A percentile compares a stretch with the other conserved stretches of the same genome.
Evolutionary conservation across 495 filamentous ascomycete species (phyloP).

Genomic region (Penicillium chermesinum): DNA sequence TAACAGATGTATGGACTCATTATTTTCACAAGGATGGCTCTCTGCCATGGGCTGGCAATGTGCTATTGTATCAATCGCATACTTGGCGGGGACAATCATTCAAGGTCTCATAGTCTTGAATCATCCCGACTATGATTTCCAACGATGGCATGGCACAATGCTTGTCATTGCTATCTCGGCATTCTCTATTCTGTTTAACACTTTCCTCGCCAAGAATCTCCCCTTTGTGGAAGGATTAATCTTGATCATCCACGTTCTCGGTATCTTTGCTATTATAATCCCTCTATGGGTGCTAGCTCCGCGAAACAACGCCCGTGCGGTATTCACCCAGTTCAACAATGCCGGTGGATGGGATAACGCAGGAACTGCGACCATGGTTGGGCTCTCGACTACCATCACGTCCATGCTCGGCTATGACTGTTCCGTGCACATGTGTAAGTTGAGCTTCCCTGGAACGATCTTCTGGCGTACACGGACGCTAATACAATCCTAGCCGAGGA

Average conservation of each 20-base stretch:
- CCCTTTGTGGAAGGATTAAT: slow-evolving; percentile 55
- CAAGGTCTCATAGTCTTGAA: slow-evolving; percentile 43
- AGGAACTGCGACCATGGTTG: slow-evolving; percentile 49
- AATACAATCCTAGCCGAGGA: slow-evolving; percentile 46
- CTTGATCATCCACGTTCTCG: slow-evolving; percentile 53
- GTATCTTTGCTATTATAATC: slow-evolving; percentile 51
- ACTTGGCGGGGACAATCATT: slow-evolving; percentile 53
- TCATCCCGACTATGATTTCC: slow-evolving; percentile 43
- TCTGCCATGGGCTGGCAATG: slow-evolving; percentile 48
- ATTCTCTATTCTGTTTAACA: slow-evolving; percentile 40
- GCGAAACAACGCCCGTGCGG: slow-evolving; percentile 48
- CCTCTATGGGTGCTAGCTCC: slow-evolving; percentile 37
- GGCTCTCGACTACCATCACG: slow-evolving; percentile 52
- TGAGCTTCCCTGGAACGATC: too few species aligned
- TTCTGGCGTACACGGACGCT: slow-evolving; percentile 2
- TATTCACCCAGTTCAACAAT: slow-evolving; percentile 55
- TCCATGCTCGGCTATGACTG: slow-evolving; percentile 53
- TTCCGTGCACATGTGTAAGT: slow-evolving; percentile 42
- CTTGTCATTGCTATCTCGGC: slow-evolving; percentile 47
- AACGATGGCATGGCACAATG: slow-evolving; percentile 52
- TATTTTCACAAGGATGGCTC: slow-evolving; percentile 39
- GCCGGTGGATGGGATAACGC: slow-evolving; percentile 46
- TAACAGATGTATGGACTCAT: too few species aligned
- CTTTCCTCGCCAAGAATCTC: slow-evolving; percentile 55
- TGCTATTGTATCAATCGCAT: slow-evolving; percentile 53